Percentiles rank a stretch among this genome's conserved stretches.
phyloP scores from a whole-genome alignment of 805 yeast genomes.

The Tetrapisispora pingtungensis region DNA sequence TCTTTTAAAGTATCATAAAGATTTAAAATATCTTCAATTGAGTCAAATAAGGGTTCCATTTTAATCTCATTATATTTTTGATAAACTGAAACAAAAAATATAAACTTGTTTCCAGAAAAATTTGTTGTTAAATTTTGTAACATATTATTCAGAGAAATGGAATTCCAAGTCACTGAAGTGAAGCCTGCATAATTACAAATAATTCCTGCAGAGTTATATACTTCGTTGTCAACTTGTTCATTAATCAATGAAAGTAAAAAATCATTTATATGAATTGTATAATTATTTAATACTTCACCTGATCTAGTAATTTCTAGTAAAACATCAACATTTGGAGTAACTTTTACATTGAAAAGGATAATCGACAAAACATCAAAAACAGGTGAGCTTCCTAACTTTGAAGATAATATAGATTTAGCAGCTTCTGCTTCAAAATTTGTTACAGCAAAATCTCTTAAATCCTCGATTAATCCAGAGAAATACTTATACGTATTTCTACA shows the following conservation, averaged over 20 bases:
- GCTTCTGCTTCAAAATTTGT: conserved; percentile 27
- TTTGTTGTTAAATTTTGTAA: not conserved
- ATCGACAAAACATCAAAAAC: conserved; percentile 19
- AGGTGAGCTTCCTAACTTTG: conserved; percentile 5
- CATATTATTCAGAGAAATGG: not conserved
- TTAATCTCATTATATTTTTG: conserved; percentile 8
- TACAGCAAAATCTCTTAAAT: conserved; percentile 32
- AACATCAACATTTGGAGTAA: conserved; percentile 11
- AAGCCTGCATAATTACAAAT: conserved; percentile 14
- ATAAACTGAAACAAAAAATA: conserved; percentile 22
- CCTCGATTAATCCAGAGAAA: conserved; percentile 28
- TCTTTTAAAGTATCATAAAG: conserved; percentile 10
- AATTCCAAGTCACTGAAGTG: conserved; percentile 20
- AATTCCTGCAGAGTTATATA: not conserved
- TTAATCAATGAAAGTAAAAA: not conserved
- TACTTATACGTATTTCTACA: conserved; percentile 19
- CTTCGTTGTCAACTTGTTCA: not conserved
- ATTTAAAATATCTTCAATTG: conserved; percentile 8
- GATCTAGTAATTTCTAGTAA: conserved; percentile 24
- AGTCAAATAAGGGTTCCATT: conserved; percentile 2
- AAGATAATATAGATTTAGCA: not conserved
- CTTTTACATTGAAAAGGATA: conserved; percentile 16
- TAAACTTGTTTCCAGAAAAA: conserved; percentile 20
- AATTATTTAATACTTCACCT: conserved; percentile 5
- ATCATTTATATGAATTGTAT: not conserved